Evolutionary conservation across 352 stramenopile genomes (phyloP).

Genomic region (Globisporangium paroecandrum): DNA sequence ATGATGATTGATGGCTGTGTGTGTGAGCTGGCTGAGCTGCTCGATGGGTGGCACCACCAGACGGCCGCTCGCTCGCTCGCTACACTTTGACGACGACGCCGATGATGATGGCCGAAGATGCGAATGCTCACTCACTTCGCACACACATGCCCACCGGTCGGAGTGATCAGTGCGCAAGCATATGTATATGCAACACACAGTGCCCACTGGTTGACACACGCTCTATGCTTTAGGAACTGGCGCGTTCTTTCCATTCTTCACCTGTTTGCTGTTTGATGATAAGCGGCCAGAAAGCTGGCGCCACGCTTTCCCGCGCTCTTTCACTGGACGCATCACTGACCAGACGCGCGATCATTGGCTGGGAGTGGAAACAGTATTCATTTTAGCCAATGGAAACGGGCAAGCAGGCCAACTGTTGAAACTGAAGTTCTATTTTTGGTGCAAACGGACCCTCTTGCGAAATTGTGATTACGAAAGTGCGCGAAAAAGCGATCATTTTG

Average conservation of each 20-base stretch:
- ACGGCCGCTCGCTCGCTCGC: background rate
- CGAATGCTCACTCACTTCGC: background rate
- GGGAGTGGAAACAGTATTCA: background rate
- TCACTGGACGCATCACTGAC: slow-evolving; percentile 19
- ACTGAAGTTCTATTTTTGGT: background rate
- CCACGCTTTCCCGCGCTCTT: background rate
- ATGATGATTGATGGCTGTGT: background rate
- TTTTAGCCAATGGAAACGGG: background rate
- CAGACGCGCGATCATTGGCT: slow-evolving; percentile 21
- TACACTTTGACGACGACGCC: background rate
- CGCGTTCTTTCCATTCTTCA: slow-evolving; percentile 11
- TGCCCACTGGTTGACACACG: background rate
- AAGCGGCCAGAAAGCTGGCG: background rate
- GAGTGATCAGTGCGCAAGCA: background rate
- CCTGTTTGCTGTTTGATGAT: background rate
- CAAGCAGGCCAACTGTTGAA: background rate
- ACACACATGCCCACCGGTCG: background rate
- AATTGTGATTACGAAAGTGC: slow-evolving; percentile 6
- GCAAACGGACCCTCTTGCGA: background rate
- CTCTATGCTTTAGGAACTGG: slow-evolving; percentile 1
- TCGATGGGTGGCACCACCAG: background rate
- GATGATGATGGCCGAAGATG: background rate
- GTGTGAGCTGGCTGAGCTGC: background rate
- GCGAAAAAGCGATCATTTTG: slow-evolving; percentile 1
- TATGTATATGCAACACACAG: background rate